phyloP scores from a whole-genome alignment of 2,329 filamentous ascomycete genomes.

The Dothiorella sarmentorum region DNA sequence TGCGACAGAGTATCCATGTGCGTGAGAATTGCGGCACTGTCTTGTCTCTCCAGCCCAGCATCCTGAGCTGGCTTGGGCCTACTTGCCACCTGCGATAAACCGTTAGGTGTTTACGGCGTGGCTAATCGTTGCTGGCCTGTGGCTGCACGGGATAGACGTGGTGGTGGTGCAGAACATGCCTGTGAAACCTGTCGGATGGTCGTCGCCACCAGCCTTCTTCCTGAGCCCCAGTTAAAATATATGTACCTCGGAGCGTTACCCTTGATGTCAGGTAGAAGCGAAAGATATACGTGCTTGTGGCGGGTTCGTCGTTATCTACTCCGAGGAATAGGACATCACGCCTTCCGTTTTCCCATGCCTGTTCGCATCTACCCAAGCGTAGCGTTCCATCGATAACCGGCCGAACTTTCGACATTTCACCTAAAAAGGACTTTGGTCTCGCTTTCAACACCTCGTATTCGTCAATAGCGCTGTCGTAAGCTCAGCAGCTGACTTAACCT shows the following conservation, averaged over 20 bases:
- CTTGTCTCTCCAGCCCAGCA: background rate
- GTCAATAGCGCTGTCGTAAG: no score
- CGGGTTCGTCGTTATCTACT: background rate
- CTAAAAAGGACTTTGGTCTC: background rate
- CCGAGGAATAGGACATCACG: background rate
- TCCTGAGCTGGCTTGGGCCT: background rate
- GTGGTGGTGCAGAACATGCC: background rate
- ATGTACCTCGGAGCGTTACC: background rate
- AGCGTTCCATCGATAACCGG: background rate
- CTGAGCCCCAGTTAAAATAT: background rate
- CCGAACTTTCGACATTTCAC: background rate
- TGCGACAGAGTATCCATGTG: background rate
- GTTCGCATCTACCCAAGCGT: background rate
- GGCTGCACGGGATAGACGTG: background rate
- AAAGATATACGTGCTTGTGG: background rate
- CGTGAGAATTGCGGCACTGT: background rate
- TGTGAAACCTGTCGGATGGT: background rate
- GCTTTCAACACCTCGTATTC: background rate
- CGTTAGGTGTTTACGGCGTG: no score
- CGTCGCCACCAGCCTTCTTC: background rate
- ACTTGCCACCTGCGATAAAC: conserved; percentile 4
- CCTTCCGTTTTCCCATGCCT: background rate
- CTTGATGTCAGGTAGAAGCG: conserved; percentile 3
- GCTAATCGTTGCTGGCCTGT: background rate
- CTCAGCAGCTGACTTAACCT: no score